phyloP scores from a whole-genome alignment of 768 basidiomycete genomes.

The Boletus insuetus region DNA sequence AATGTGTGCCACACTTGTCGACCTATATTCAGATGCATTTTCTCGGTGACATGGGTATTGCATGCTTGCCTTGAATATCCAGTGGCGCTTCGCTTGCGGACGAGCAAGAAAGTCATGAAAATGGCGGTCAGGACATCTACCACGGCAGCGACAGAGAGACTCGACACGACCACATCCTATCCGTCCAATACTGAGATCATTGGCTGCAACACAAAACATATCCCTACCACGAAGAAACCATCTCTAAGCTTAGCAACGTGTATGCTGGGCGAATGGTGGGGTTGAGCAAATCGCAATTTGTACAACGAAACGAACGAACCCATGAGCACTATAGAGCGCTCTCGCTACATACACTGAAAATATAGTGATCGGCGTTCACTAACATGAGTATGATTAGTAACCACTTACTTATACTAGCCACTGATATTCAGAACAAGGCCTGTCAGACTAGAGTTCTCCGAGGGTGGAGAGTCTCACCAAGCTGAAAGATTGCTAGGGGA shows the following conservation, averaged over 20 bases:
- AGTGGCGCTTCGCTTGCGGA: neutral
- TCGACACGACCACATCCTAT: neutral
- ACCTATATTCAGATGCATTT: neutral
- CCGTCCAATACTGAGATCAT: neutral
- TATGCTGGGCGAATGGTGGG: too few relatives aligned
- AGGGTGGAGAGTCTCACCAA: conserved; percentile 1
- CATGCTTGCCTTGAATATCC: neutral
- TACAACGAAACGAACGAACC: conserved; percentile 4
- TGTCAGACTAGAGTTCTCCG: neutral
- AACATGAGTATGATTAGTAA: neutral
- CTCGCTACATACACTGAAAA: conserved; percentile 1
- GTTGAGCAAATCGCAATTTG: too few relatives aligned
- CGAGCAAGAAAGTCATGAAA: conserved; percentile 8
- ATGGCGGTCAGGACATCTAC: conserved; percentile 12
- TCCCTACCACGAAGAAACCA: neutral
- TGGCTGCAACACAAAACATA: neutral
- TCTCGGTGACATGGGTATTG: too few relatives aligned
- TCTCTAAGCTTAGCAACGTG: too few relatives aligned
- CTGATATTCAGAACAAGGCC: neutral
- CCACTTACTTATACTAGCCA: neutral
- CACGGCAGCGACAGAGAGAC: neutral
- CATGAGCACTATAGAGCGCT: neutral
- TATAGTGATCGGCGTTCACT: neutral
- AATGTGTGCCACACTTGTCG: conserved; percentile 1
- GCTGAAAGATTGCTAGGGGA: neutral